Percentiles rank a stretch among this genome's conserved stretches.
phyloP scores from a whole-genome alignment of 2,329 filamentous ascomycete species.

The Ilyonectria robusta region DNA sequence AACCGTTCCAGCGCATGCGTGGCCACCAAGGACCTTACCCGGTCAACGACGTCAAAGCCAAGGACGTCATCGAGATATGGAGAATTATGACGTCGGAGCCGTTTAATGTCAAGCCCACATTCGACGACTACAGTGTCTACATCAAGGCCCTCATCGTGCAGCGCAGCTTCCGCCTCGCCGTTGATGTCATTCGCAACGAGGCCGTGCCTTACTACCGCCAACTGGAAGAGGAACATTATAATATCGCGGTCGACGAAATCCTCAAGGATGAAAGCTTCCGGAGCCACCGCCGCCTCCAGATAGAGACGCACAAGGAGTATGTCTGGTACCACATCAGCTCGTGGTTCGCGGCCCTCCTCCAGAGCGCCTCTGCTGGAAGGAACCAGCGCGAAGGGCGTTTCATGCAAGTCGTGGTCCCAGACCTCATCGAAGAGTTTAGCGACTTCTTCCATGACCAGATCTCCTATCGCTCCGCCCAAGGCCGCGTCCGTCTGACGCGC shows the following conservation, averaged over 20 bases:
- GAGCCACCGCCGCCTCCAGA: conserved; percentile 46
- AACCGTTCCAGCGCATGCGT: conserved; percentile 56
- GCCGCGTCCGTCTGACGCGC: conserved; percentile 46
- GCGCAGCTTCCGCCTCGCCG: conserved; percentile 48
- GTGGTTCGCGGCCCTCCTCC: conserved; percentile 49
- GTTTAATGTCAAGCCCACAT: conserved; percentile 68
- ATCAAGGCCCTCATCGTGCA: conserved; percentile 56
- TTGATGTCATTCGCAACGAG: conserved; percentile 56
- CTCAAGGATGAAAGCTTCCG: conserved; percentile 40
- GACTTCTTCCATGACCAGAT: conserved; percentile 52
- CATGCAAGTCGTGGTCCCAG: conserved; percentile 45
- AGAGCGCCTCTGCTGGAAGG: conserved; percentile 39
- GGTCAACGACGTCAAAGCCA: conserved; percentile 53
- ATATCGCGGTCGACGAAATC: conserved; percentile 52
- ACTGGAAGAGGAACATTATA: conserved; percentile 44
- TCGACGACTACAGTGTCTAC: conserved; percentile 67
- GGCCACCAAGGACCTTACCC: conserved; percentile 47
- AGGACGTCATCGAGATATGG: conserved; percentile 69
- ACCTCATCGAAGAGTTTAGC: conserved; percentile 52
- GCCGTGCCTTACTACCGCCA: conserved; percentile 57
- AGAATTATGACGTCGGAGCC: conserved; percentile 71
- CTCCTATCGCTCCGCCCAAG: conserved; percentile 52
- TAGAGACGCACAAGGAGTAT: conserved; percentile 52
- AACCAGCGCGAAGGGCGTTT: conserved; percentile 42
- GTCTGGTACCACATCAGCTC: conserved; percentile 49